Evolutionary conservation across 208 protist genomes (phyloP), one percentile per base, ranked within the genome.

Genomic region (Ichthyophonus hoferi): DNA sequence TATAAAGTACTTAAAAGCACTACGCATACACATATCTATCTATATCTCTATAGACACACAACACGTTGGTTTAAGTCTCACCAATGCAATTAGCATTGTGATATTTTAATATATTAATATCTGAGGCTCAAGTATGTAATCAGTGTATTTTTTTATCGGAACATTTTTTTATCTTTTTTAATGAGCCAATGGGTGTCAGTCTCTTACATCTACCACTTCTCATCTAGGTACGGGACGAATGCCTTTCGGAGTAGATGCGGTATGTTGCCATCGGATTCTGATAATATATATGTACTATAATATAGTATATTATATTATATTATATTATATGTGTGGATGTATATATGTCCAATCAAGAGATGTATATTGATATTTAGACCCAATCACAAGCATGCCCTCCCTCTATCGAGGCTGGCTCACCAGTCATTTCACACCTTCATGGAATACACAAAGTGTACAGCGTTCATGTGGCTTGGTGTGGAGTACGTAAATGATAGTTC

Each of bases 171-270:
- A 76, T 76, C 14, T 76, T 0, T 76, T 33, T 76, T 31, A n/a
- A 76, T 0, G 24, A n/a, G 50, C 35, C 24, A 81, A n/a, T n/a
- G n/a, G n/a, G n/a, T n/a, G n/a, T n/a, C n/a, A n/a, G n/a, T n/a
- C n/a, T n/a, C n/a, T n/a, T n/a, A n/a, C n/a, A n/a, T n/a, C n/a
- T n/a, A n/a, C n/a, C n/a, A n/a, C n/a, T n/a, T n/a, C n/a, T n/a
- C n/a, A n/a, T n/a, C n/a, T n/a, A 81, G 77, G 34, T 39, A 81
- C 34, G 7, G 38, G 24, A 17, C 42, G 14, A 85, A 82, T 82
- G 78, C 78, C 78, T n/a, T 82, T 82, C 35, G 78, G 78, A 31
- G 78, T 82, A 24, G 78, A 82, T 82, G 78, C 78, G 24, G 17
- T 35, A 81, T 39, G 17, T n/a, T n/a, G n/a, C n/a, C n/a, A n/a